Evolutionary conservation across 805 yeast species (phyloP).

Genomic region (Candida tallmaniae): DNA sequence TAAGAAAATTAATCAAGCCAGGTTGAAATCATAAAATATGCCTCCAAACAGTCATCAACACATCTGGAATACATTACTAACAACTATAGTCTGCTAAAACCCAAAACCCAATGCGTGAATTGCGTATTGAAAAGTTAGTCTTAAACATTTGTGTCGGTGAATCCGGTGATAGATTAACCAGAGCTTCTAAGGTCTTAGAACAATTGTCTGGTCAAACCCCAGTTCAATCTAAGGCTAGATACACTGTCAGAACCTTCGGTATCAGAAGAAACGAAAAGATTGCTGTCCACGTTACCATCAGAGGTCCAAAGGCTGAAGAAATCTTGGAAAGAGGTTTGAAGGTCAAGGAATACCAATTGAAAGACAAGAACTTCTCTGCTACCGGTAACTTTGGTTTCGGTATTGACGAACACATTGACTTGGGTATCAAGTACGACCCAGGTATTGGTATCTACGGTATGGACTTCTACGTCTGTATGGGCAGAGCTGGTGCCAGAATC

Average conservation of each 20-base stretch:
- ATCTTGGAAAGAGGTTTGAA: slow-evolving; percentile 99
- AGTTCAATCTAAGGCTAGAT: slow-evolving; percentile 99
- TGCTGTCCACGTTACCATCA: slow-evolving; percentile 97
- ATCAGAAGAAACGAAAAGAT: slow-evolving; percentile 99
- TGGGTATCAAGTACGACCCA: slow-evolving; percentile 99
- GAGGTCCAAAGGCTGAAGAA: slow-evolving; percentile 97
- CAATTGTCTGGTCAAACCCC: slow-evolving; percentile 99
- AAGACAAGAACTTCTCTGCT: slow-evolving; percentile 89
- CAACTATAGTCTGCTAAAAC: slow-evolving; percentile 25
- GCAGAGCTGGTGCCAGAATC: slow-evolving; percentile 99
- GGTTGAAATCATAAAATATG: too few relatives aligned
- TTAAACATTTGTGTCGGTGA: slow-evolving; percentile 99
- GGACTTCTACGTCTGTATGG: slow-evolving; percentile 99
- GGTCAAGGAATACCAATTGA: slow-evolving; percentile 99
- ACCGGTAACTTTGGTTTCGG: slow-evolving; percentile 99
- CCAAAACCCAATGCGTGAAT: slow-evolving; percentile 97
- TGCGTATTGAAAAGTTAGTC: slow-evolving; percentile 98
- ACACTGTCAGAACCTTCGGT: slow-evolving; percentile 99
- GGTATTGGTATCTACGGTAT: slow-evolving; percentile 99
- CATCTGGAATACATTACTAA: slow-evolving; percentile 12
- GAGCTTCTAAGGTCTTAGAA: slow-evolving; percentile 99
- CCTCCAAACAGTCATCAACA: too few relatives aligned
- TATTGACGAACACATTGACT: slow-evolving; percentile 98
- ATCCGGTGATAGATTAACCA: slow-evolving; percentile 99
- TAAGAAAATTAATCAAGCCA: too few relatives aligned